A percentile compares a stretch with the other conserved stretches of the same genome.
Conservation (phyloP, 2,329 filamentous ascomycete genomes). For the Calcarisporium arbuscula region DNA sequence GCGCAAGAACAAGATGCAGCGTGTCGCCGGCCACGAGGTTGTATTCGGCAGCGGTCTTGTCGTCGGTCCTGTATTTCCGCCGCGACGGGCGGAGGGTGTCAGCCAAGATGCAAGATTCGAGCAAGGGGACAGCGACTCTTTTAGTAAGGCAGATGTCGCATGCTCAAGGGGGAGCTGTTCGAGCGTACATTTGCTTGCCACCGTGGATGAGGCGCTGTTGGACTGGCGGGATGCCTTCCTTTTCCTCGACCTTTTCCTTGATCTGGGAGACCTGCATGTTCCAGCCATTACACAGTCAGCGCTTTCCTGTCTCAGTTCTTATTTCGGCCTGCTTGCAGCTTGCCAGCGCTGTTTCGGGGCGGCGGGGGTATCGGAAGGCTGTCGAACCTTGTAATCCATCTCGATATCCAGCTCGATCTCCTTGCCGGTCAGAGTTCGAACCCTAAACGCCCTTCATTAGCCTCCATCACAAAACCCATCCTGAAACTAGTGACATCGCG, state of each 20-base stretch:
- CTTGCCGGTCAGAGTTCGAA: conserved; percentile 95
- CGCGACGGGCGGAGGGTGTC: too few relatives aligned
- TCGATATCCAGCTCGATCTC: conserved; percentile 99
- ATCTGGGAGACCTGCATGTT: conserved; percentile 88
- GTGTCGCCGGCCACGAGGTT: conserved; percentile 87
- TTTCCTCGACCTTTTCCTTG: conserved; percentile 99
- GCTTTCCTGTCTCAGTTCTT: too few relatives aligned
- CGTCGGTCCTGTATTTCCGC: conserved; percentile 83
- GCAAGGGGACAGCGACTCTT: too few relatives aligned
- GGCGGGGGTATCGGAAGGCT: background rate
- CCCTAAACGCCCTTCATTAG: conserved; percentile 48
- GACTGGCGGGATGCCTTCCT: conserved; percentile 94
- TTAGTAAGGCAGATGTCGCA: conserved; percentile 1
- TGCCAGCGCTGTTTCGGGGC: background rate
- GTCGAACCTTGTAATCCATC: conserved; percentile 78
- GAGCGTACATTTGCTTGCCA: conserved; percentile 96
- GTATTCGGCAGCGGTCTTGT: conserved; percentile 89
- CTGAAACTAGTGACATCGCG: background rate
- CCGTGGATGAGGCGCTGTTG: conserved; percentile 95
- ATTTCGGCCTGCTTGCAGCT: too few relatives aligned
- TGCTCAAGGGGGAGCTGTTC: conserved; percentile 11
- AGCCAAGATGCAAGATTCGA: too few relatives aligned
- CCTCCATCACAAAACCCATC: conserved; percentile 16
- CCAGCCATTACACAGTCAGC: background rate
- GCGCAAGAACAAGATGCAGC: conserved; percentile 88